A percentile compares a stretch with the other conserved stretches of the same genome.
These are phyloP conservation scores for Panaeolus papilionaceus DNA, from an alignment of 768 basidiomycete genomes.

Conservation along the genomic window DNA sequence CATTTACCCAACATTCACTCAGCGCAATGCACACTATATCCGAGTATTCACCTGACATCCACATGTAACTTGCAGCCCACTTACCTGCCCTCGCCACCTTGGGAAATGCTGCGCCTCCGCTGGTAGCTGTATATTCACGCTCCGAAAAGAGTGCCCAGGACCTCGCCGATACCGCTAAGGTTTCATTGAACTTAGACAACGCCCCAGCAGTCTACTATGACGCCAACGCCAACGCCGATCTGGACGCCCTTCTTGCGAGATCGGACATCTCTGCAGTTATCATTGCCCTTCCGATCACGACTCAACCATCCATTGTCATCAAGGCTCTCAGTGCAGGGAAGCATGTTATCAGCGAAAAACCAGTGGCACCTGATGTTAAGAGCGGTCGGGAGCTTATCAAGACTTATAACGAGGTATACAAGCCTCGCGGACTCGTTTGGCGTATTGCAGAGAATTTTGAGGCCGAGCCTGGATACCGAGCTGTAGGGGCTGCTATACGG, in stretches of 20 bases:
- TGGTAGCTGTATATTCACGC: slow-evolving; percentile 82
- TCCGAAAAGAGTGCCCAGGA: slow-evolving; percentile 65
- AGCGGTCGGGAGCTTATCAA: slow-evolving; percentile 68
- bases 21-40: slow-evolving; percentile 20
- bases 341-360: slow-evolving; percentile 91
- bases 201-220: slow-evolving; percentile 64
- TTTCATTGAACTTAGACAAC: slow-evolving; percentile 43
- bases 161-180: slow-evolving; percentile 54
- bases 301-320: slow-evolving; percentile 72
- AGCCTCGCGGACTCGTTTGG: slow-evolving; percentile 76
- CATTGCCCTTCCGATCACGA: slow-evolving; percentile 77
- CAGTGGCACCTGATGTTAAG: slow-evolving; percentile 74
- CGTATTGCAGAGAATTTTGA: slow-evolving; percentile 83
- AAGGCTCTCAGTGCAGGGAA: slow-evolving; percentile 77
- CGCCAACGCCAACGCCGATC: slow-evolving; percentile 45
- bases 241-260: slow-evolving; percentile 72
- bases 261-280: slow-evolving; percentile 76
- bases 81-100: slow-evolving; percentile 74
- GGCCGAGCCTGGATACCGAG: slow-evolving; percentile 62
- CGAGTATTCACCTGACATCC: slow-evolving; percentile 32
- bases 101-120: slow-evolving; percentile 47
- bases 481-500: slow-evolving; percentile 53
- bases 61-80: slow-evolving; percentile 57
- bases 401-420: slow-evolving; percentile 68
- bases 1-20: slow-evolving; percentile 18